Evolutionary conservation across 768 basidiomycete genomes (phyloP).

Genomic region (Hortiboletus campestris): DNA sequence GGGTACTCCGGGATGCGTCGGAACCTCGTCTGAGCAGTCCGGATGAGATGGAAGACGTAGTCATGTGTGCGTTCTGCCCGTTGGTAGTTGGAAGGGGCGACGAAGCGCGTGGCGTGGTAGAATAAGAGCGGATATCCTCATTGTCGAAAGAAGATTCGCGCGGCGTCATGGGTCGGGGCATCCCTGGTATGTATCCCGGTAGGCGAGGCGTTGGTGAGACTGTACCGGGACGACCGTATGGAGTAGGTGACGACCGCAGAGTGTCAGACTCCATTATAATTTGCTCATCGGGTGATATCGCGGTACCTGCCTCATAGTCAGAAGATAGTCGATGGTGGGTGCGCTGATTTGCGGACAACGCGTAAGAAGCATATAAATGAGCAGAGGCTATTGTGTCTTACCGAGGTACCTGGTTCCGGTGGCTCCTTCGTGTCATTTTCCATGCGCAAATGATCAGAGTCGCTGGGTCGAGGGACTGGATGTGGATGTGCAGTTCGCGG

Average conservation of each 20-base stretch:
- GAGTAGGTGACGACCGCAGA: conserved; percentile 59
- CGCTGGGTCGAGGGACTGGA: conserved; percentile 41
- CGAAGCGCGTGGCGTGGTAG: conserved; percentile 73
- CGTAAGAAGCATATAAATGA: conserved; percentile 20
- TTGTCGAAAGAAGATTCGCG: conserved; percentile 61
- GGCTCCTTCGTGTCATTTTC: conserved; percentile 19
- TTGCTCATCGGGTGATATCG: conserved; percentile 65
- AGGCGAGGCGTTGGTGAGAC: conserved; percentile 52
- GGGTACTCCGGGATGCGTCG: conserved; percentile 49
- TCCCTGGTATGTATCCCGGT: conserved; percentile 86
- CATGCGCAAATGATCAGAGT: conserved; percentile 25
- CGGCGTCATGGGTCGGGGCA: conserved; percentile 92
- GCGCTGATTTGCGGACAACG: conserved; percentile 13
- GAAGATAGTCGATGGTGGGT: conserved; percentile 35
- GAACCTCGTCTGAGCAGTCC: conserved; percentile 54
- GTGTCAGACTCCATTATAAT: conserved; percentile 46
- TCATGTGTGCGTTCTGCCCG: conserved; percentile 34
- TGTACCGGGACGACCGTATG: conserved; percentile 48
- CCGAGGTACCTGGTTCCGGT: conserved; percentile 20
- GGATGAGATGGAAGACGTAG: conserved; percentile 37
- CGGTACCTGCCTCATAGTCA: conserved; percentile 63
- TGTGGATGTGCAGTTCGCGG: conserved; percentile 54
- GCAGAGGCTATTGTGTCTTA: conserved; percentile 17
- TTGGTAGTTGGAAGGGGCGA: conserved; percentile 50
- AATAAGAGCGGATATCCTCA: conserved; percentile 72